Evolutionary conservation across 164 flowering plant species (phyloP), one percentile per base, ranked within the genome.

Genomic region (Cinnamomum micranthum): DNA sequence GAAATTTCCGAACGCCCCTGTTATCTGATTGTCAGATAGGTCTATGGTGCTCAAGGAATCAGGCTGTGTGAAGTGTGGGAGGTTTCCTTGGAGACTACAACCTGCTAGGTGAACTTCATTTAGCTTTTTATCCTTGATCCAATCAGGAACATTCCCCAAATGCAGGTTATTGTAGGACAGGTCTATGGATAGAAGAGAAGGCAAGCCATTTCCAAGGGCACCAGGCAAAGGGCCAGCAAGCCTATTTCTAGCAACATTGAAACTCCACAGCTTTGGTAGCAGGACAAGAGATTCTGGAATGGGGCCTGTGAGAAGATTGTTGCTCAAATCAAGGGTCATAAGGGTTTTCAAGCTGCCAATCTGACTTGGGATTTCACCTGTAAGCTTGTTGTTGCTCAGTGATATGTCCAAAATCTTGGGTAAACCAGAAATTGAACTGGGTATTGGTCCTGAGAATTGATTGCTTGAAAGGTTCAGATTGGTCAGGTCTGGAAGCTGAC

Each of bases 31-130:
- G 65, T 91, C 84, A 2, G 99, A 93, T 41, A 95, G 85, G 80
- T 95, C 99, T 31, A 95, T 69, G 68, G 93, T 83, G 81, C 9
- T 89, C 77, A 95, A 71, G 0, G 92, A 85, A 71, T 76, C 83
- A 13, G 92, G 88, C 35, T 73, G 85, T 55, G 86, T 63, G 67
- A 95, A 90, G 52, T 58, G 82, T n/a, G 97, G 97, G 14, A 95
- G 89, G 6, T 69, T 24, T 58, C 99, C 99, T 50, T 64, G 72
- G 4, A 95, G 88, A 50, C 81, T 79, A 77, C 99, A 95, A 23
- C 97, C 93, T 25, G 99, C 99, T 70, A 95, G 81, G 74, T 84
- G 83, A 55, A 95, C 87, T 65, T 87, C 87, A 50, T 90, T 66
- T 20, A 95, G 90, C 58, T 74, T 79, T 77, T 87, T 91, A 69